phyloP scores from a whole-genome alignment of 768 basidiomycete genomes.

The Russula lepida region DNA sequence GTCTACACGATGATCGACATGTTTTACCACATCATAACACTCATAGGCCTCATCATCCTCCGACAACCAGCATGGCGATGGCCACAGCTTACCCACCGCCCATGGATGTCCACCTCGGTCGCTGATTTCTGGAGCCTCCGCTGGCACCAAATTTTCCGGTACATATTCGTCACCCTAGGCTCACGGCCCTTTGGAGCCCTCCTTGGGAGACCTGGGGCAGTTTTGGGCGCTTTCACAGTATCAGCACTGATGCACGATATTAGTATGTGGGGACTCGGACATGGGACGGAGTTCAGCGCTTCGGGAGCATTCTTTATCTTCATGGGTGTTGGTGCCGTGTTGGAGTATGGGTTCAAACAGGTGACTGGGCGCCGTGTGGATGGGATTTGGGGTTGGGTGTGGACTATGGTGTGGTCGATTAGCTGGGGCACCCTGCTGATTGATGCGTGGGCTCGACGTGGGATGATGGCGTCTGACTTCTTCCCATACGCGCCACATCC shows the following conservation, averaged over 20 bases:
- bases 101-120: slow-evolving; percentile 34
- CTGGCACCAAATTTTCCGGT: slow-evolving; percentile 35
- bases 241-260: slow-evolving; percentile 54
- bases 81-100: slow-evolving; percentile 31
- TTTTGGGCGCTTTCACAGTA: slow-evolving; percentile 50
- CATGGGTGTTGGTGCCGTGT: slow-evolving; percentile 43
- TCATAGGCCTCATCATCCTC: slow-evolving; percentile 27
- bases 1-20: slow-evolving; percentile 14
- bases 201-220: slow-evolving; percentile 40
- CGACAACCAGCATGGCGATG: slow-evolving; percentile 27
- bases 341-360: slow-evolving; percentile 41
- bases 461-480: slow-evolving; percentile 9
- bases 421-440: slow-evolving; percentile 30
- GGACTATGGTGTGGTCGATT: slow-evolving; percentile 43
- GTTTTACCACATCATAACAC: slow-evolving; percentile 23
- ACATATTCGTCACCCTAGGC: slow-evolving; percentile 28
- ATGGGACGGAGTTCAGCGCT: slow-evolving; percentile 37
- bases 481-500: background rate
- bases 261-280: slow-evolving; percentile 52
- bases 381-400: slow-evolving; percentile 46
- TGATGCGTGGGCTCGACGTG: slow-evolving; percentile 15
- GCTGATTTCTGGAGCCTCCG: slow-evolving; percentile 33
- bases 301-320: slow-evolving; percentile 53
- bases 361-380: slow-evolving; percentile 38
- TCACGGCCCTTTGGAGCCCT: slow-evolving; percentile 29